phyloP scores from a whole-genome alignment of 208 protist genomes.

The Trichomonas gallinae region DNA sequence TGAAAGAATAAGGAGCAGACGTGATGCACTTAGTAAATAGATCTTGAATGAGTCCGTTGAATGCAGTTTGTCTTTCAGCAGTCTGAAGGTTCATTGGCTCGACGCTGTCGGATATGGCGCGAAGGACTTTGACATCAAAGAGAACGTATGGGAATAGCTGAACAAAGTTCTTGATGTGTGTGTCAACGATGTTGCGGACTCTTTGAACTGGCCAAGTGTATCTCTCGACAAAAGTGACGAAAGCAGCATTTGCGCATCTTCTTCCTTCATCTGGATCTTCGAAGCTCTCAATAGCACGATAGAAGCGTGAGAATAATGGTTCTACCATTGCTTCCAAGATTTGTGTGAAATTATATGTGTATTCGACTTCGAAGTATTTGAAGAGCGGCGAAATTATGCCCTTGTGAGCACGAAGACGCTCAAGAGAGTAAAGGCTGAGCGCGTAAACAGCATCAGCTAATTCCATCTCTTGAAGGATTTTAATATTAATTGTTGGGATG shows the following conservation, averaged over 20 bases:
- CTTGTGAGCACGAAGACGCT: neutral
- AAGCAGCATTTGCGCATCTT: neutral
- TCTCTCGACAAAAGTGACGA: neutral
- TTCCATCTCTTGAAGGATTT: neutral
- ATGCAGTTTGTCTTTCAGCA: neutral
- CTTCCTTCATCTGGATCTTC: neutral
- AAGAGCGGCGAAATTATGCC: neutral
- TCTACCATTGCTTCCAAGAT: constrained; percentile 10
- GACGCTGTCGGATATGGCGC: neutral
- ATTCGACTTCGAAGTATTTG: constrained; percentile 10
- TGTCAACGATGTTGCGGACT: neutral
- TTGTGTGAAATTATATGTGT: neutral
- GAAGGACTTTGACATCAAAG: neutral
- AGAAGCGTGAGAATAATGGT: neutral
- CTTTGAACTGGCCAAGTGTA: too few relatives aligned
- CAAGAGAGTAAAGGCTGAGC: neutral
- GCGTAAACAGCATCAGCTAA: neutral
- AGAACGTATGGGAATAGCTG: neutral
- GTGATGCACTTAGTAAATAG: neutral
- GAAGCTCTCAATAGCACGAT: neutral
- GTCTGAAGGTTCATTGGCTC: neutral
- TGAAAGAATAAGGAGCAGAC: neutral
- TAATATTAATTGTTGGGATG: neutral
- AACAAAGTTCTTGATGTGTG: neutral
- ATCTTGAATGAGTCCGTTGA: neutral